Evolutionary conservation across 2,329 filamentous ascomycete genomes (phyloP), one percentile per base, ranked within the genome.

Genomic region (Arthrobotrys pseudoclavata): DNA sequence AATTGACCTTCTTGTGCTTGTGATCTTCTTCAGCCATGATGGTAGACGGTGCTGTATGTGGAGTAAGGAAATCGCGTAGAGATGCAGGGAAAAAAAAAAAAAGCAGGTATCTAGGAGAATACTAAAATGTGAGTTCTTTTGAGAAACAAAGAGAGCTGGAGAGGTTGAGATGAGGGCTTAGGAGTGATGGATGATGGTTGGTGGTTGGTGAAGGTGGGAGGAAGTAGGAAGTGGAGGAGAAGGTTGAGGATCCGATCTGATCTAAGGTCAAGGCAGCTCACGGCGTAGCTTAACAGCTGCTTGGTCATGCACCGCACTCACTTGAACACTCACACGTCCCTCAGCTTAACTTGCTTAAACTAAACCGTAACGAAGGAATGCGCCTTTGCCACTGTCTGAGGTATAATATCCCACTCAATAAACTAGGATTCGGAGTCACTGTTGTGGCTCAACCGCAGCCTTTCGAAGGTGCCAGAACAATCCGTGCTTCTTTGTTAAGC

Each of bases 1-100:
- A 84, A 85, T 95, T 92, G 85, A 91, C 91, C 90, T 93, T 94
- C 86, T 91, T 91, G 82, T 90, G 87, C 79, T 92, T 69, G 55
- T 67, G 13, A 52, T 80, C 76, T 29, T 81, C 80, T n/a, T 80
- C 79, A 64, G 80, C 64, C 81, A 82, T 82, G 64, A 47, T 81
- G 68, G 42, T 45, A 20, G 42, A 45, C 18, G 42, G 42, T 45
- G 18, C n/a, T 45, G 42, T n/a, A 50, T 55, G 45, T 53, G 31
- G 48, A 42, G 61, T 55, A 37, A 24, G 18, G 26, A 52, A 48
- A 66, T 61, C 67, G 55, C 68, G 67, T 71, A 57, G 20, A 15
- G n/a, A n/a, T n/a, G n/a, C n/a, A n/a, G n/a, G 12, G 3, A 15
- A n/a, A 40, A 24, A 34, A 34, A 29, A 31, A 40, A 31, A 42